Evolutionary conservation across 2,329 filamentous ascomycete genomes (phyloP), one percentile per base, ranked within the genome.

Genomic region (Xylaria sp.): DNA sequence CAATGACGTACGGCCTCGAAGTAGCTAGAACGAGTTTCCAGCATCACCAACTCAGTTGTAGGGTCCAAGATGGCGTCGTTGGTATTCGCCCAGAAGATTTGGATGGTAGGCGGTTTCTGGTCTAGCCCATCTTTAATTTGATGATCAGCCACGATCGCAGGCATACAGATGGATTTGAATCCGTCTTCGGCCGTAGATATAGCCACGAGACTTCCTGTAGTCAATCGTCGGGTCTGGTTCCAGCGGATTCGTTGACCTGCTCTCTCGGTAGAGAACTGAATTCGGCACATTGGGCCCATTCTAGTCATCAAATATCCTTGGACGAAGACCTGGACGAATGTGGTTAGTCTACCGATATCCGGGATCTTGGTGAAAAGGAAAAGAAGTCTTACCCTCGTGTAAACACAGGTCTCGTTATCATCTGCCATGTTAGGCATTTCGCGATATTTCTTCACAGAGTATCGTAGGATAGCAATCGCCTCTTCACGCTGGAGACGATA

Each of bases 401-500:
- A 95, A 14, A 94, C 82, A 4, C 84, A 86, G 0, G 86, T 83
- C 3, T 81, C 75, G 0, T 81, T 70, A 0, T 81, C 80, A 60
- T 96, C 92, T 12, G 75, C 75, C 76, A 87, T 86, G 0, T 71
- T 64, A 0, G 88, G 87, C 6, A 82, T 71, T 0, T 75, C 67
- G 23, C 80, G 83, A 57, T 90, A 83, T 12, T 81, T 76, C 0
- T 79, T 77, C 0, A 96, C 83, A 0, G 91, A 88, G 64, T 87
- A 83, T 6, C 92, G 84, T 0, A 97, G 80, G 0, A 88, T 84
- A 12, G 89, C 84, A 2, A 91, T 79, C 0, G 87, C 85, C 72
- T 97, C 92, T 71, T 92, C 90, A 2, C 93, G 84, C 7, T 92
- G 81, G 1, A 97, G 83, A 2, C 87, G 80, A 72, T 95, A 96